Base-by-base conservation (phyloP, 164 flowering plant genomes). In the grape (Vitis vinifera) region DNA sequence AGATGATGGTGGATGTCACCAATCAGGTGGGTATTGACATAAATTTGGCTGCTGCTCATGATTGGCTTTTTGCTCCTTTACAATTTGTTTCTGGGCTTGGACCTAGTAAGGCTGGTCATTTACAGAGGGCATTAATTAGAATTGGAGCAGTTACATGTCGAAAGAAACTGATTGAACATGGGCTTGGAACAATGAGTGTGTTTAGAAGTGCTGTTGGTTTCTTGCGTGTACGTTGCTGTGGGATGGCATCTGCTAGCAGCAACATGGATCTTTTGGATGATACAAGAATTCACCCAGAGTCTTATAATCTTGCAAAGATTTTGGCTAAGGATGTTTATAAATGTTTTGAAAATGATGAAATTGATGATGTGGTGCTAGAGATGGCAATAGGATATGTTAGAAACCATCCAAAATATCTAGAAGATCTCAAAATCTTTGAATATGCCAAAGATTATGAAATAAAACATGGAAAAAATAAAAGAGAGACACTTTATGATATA, bases 241-340 rank as follows among this genome's bases (percentile, higher is more conserved):
- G 99, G 37, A 73, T 85, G 73, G 97, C 97, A 63, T 83, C 94
- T 57, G 84, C 76, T 69, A 87, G 93, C 76, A 84, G 83, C 79
- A 79, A 78, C 60, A 82, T 96, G 68, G 97, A 93, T 81, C 74
- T 96, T 74, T 74, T 96, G 74, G 99, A 96, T 85, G 99, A 93
- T 76, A 91, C 98, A 7, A 81, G 99, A 73, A 91, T 93, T 66
- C 98, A 96, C 76, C 99, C 99, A 9, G 98, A 96, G 79, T 93
- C 97, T 2, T 96, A 96, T 80, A 83, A 71, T 29, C 86, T 93
- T 51, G 99, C 99, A 3, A 91, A 89, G 71, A 86, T 85, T 57
- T 73, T 96, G 82, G 99, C 98, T 9, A 91, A 87, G 79, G 94
- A 85, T 75, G 82, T 89, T 51, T 92, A 84, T 75, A 82, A 76